phyloP scores from a whole-genome alignment of 306 rosid species.

The Begonia masoniana region DNA sequence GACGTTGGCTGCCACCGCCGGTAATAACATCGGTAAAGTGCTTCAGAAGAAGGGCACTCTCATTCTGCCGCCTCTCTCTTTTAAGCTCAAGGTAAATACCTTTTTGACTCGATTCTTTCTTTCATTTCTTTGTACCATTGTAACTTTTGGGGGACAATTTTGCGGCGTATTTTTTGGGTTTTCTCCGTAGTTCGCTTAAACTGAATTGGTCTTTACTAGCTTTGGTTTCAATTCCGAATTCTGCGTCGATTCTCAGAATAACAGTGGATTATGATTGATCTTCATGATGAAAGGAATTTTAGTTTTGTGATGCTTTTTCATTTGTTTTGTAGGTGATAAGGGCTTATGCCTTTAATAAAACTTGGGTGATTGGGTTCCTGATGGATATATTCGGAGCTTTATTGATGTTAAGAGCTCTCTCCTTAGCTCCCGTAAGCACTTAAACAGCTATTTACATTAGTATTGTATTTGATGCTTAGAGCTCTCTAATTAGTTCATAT shows the following conservation, averaged over 20 bases:
- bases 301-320: too few species aligned
- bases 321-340: conserved; percentile 55
- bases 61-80: conserved; percentile 90
- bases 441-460: neutral
- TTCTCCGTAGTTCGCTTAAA: too few species aligned
- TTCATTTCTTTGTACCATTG: neutral
- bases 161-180: too few species aligned
- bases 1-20: conserved; percentile 92
- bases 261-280: too few species aligned
- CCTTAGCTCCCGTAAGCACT: conserved; percentile 87
- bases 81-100: conserved; percentile 57
- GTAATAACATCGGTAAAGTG: conserved; percentile 91
- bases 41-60: conserved; percentile 94
- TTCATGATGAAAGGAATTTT: too few species aligned
- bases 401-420: conserved; percentile 81
- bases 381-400: conserved; percentile 94
- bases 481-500: too few species aligned
- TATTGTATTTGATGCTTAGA: too few species aligned
- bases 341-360: conserved; percentile 71
- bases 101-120: neutral
- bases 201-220: too few species aligned
- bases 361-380: conserved; percentile 74
- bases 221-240: too few species aligned
- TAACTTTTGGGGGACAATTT: neutral
- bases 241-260: too few species aligned